These are phyloP conservation scores for Fusarium duplospermum DNA, from an alignment of 2,329 filamentous ascomycete species.

Conservation along the genomic window DNA sequence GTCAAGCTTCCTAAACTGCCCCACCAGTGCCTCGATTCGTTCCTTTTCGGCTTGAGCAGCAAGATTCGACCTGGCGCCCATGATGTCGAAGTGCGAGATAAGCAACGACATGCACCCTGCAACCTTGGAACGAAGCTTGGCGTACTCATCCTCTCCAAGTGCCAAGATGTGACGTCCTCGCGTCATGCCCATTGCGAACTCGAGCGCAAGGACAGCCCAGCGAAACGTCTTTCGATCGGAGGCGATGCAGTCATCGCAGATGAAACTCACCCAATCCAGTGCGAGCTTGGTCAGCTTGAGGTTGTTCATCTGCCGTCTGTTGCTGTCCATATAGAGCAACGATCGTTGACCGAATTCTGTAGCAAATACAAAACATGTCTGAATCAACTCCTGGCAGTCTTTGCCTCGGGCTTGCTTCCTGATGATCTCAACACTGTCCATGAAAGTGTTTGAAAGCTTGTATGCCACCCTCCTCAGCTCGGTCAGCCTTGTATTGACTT, in stretches of 20 bases:
- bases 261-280: conserved; percentile 97
- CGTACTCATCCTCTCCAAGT: conserved; percentile 89
- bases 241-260: conserved; percentile 95
- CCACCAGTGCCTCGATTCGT: conserved; percentile 81
- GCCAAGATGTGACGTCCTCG: conserved; percentile 92
- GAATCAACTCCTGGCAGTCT: conserved; percentile 94
- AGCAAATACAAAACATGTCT: conserved; percentile 98
- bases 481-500: conserved; percentile 89
- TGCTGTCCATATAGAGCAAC: conserved; percentile 94
- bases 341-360: conserved; percentile 98
- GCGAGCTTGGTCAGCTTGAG: conserved; percentile 92
- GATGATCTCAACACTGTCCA: conserved; percentile 97
- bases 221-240: conserved; percentile 96
- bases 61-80: conserved; percentile 93
- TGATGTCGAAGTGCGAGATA: conserved; percentile 99
- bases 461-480: conserved; percentile 97
- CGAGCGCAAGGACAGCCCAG: conserved; percentile 94
- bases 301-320: conserved; percentile 96
- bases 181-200: conserved; percentile 98
- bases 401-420: conserved; percentile 84
- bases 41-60: conserved; percentile 95
- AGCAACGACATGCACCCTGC: conserved; percentile 97
- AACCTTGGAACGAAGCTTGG: conserved; percentile 84
- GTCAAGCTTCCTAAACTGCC: conserved; percentile 81
- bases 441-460: conserved; percentile 96